These are phyloP conservation scores for Guillardia theta DNA, from an alignment of 78 protist genomes.

Conservation along the genomic window DNA sequence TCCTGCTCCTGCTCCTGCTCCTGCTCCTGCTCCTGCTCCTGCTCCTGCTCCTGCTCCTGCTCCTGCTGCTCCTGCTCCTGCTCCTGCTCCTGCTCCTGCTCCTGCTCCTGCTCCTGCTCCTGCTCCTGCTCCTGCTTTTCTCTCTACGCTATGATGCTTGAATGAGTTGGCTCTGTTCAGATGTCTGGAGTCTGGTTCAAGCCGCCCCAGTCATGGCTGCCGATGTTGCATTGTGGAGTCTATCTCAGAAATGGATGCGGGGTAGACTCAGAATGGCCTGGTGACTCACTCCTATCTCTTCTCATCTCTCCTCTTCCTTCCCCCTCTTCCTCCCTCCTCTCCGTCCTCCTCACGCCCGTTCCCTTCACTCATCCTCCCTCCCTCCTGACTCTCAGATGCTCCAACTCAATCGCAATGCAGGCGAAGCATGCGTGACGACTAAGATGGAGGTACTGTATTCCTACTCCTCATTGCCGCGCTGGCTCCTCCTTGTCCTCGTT, in stretches of 20 bases:
- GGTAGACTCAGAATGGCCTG: background rate
- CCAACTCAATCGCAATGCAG: background rate
- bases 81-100: background rate
- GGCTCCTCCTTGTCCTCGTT: too few relatives aligned
- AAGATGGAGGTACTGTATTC: background rate
- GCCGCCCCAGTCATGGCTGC: background rate
- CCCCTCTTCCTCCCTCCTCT: background rate
- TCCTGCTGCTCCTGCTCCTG: background rate
- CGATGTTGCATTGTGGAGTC: background rate
- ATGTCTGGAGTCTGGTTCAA: background rate
- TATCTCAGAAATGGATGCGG: background rate
- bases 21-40: background rate
- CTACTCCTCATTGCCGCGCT: too few relatives aligned
- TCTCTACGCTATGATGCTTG: background rate
- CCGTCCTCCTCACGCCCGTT: background rate
- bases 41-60: background rate
- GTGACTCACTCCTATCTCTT: background rate
- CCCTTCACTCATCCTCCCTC: background rate
- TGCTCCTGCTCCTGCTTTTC: background rate
- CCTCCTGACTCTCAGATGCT: background rate
- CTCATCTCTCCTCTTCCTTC: background rate
- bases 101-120: background rate
- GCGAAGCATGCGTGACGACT: background rate
- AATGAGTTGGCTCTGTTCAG: background rate
- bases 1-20: background rate